A percentile compares a stretch with the other conserved stretches of the same genome.
These are phyloP conservation scores for Hyaloscypha bicolor DNA, from an alignment of 495 filamentous ascomycete genomes.

Conservation along the genomic window DNA sequence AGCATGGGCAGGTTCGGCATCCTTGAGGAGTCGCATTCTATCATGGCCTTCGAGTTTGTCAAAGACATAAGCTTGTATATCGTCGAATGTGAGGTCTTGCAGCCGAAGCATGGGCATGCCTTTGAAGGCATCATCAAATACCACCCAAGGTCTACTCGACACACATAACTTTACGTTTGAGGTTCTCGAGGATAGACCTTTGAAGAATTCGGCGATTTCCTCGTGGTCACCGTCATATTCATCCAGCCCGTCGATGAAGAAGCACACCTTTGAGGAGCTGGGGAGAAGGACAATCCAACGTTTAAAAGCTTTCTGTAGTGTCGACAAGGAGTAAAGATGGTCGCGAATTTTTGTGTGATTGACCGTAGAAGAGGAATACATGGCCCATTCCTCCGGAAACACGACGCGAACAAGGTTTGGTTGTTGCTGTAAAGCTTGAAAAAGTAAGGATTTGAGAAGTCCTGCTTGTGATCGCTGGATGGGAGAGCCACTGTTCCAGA, in stretches of 20 bases:
- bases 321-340: slow-evolving; percentile 1
- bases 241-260: slow-evolving; percentile 18
- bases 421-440: slow-evolving; percentile 21
- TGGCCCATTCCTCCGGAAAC: slow-evolving; percentile 20
- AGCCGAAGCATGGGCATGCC: slow-evolving; percentile 6
- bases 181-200: slow-evolving; percentile 16
- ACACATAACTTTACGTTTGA: slow-evolving; percentile 38
- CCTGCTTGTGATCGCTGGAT: slow-evolving; percentile 36
- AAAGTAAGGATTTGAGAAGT: slow-evolving; percentile 34
- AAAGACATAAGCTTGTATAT: slow-evolving; percentile 10
- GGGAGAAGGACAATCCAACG: background rate
- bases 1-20: background rate
- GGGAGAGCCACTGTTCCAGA: slow-evolving; percentile 38
- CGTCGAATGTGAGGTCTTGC: slow-evolving; percentile 17
- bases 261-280: slow-evolving; percentile 17
- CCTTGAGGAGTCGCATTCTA: background rate
- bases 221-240: slow-evolving; percentile 35
- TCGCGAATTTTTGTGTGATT: background rate
- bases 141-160: slow-evolving; percentile 38
- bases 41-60: slow-evolving; percentile 1
- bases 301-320: slow-evolving; percentile 2
- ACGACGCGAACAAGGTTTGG: slow-evolving; percentile 24
- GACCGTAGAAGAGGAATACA: slow-evolving; percentile 2
- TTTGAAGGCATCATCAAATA: slow-evolving; percentile 32
- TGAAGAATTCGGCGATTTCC: slow-evolving; percentile 25